phyloP scores from a whole-genome alignment of 805 yeast species.

The Lachancea kluyveri region DNA sequence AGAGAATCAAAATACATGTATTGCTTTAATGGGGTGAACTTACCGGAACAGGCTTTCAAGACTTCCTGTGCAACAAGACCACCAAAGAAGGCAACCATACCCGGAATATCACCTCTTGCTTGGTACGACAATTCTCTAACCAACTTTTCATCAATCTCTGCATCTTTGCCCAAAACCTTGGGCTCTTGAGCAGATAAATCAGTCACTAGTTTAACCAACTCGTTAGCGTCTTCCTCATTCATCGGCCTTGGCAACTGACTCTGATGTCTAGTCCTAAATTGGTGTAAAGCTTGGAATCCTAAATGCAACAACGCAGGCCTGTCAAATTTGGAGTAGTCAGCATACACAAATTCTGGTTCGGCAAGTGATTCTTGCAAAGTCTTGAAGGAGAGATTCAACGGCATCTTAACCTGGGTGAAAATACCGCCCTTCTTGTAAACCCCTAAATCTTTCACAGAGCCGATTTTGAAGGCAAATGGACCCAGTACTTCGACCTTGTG shows the following conservation, averaged over 20 bases:
- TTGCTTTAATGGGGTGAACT: slow-evolving; percentile 90
- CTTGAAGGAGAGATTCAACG: slow-evolving; percentile 56
- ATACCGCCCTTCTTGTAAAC: slow-evolving; percentile 77
- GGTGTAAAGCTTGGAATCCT: slow-evolving; percentile 85
- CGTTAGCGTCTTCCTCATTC: slow-evolving; percentile 66
- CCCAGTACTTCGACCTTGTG: slow-evolving; percentile 81
- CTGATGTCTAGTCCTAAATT: slow-evolving; percentile 56
- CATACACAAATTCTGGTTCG: slow-evolving; percentile 70
- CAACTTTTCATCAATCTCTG: slow-evolving; percentile 53
- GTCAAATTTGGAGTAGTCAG: slow-evolving; percentile 93
- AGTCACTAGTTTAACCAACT: slow-evolving; percentile 52
- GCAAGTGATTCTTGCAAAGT: slow-evolving; percentile 56
- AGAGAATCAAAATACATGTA: slow-evolving; percentile 89
- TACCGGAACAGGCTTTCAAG: slow-evolving; percentile 89
- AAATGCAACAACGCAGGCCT: slow-evolving; percentile 86
- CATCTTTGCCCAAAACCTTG: slow-evolving; percentile 44
- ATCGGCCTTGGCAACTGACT: slow-evolving; percentile 72
- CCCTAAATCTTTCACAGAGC: slow-evolving; percentile 49
- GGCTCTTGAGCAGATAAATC: slow-evolving; percentile 50
- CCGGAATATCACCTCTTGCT: slow-evolving; percentile 89
- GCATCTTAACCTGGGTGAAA: slow-evolving; percentile 88
- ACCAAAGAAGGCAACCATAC: slow-evolving; percentile 82
- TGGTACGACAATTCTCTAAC: slow-evolving; percentile 73
- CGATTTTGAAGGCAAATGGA: slow-evolving; percentile 86
- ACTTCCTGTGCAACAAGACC: slow-evolving; percentile 96